Percentiles rank a stretch among this genome's conserved stretches.
Evolutionary conservation across 2,329 filamentous ascomycete genomes (phyloP).

Genomic region (Hypoxylon sp.): DNA sequence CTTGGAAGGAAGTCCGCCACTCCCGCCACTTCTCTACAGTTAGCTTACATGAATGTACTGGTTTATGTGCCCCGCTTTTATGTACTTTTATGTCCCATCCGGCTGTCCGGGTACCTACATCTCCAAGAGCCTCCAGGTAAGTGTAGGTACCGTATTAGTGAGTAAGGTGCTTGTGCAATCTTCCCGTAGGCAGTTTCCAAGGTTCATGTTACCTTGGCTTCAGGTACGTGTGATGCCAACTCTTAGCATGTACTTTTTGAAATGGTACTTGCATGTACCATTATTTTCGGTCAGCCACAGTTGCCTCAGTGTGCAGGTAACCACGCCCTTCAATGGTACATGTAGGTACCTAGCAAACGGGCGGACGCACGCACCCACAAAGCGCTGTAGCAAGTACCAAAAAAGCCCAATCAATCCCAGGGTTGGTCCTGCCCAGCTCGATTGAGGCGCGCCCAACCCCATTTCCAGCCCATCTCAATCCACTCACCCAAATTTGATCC

Average conservation of each 20-base stretch:
- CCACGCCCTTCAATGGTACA: slow-evolving; percentile 7
- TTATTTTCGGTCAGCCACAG: slow-evolving; percentile 24
- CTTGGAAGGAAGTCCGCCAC: slow-evolving; percentile 16
- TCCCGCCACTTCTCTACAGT: slow-evolving; percentile 18
- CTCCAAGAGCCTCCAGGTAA: not conserved
- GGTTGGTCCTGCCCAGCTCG: slow-evolving; percentile 40
- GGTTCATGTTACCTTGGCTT: not conserved
- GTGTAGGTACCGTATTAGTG: slow-evolving; percentile 1
- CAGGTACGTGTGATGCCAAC: not conserved
- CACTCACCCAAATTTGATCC: slow-evolving; percentile 37
- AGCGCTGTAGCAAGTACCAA: slow-evolving; percentile 15
- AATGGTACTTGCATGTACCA: not conserved
- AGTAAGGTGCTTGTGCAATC: slow-evolving; percentile 4
- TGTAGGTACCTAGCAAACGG: slow-evolving; percentile 8
- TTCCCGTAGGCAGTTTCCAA: too few relatives aligned
- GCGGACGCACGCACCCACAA: slow-evolving; percentile 23
- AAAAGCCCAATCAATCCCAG: slow-evolving; percentile 21
- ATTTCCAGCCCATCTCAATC: slow-evolving; percentile 39
- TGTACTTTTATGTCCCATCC: not conserved
- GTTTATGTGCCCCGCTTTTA: not conserved
- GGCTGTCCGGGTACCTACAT: slow-evolving; percentile 9
- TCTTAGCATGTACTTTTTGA: not conserved
- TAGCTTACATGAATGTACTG: not conserved
- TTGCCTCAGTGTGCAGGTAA: slow-evolving; percentile 25
- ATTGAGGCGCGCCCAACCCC: slow-evolving; percentile 45